Evolutionary conservation across 1,284 basidiomycete genomes (phyloP).

Genomic region (Ceratobasidium sp.): DNA sequence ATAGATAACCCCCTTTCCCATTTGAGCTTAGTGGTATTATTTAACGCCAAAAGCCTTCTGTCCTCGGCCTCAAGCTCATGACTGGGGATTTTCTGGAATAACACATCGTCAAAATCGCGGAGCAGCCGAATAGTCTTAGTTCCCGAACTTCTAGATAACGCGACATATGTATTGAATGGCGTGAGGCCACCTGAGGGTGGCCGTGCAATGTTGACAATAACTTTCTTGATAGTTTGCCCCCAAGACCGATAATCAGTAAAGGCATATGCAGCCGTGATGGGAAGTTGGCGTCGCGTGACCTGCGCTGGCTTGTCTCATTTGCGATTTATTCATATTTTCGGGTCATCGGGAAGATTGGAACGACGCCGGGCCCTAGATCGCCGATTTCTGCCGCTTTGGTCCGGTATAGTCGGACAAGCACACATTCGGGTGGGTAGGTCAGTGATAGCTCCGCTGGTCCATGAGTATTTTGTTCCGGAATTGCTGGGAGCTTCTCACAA

Average conservation of each 20-base stretch:
- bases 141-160: constrained; percentile 50
- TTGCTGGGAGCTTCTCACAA: too few species aligned
- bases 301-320: too few species aligned
- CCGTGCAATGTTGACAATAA: constrained; percentile 49
- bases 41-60: background rate
- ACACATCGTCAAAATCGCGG: constrained; percentile 45
- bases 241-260: constrained; percentile 52
- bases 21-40: too few species aligned
- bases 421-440: background rate
- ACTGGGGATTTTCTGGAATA: constrained; percentile 3
- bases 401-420: background rate
- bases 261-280: constrained; percentile 49
- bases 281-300: constrained; percentile 45
- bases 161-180: constrained; percentile 51
- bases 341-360: too few species aligned
- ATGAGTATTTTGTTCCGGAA: too few species aligned
- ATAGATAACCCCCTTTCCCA: too few species aligned
- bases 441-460: too few species aligned
- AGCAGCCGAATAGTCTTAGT: constrained; percentile 48
- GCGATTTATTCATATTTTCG: too few species aligned
- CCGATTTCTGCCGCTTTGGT: background rate
- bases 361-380: too few species aligned
- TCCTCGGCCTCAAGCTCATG: background rate
- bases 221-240: constrained; percentile 49
- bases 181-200: constrained; percentile 48